A percentile compares a stretch with the other conserved stretches of the same genome.
Conservation (phyloP, 169 alveolate species). For the Cyclospora cayetanensis region DNA sequence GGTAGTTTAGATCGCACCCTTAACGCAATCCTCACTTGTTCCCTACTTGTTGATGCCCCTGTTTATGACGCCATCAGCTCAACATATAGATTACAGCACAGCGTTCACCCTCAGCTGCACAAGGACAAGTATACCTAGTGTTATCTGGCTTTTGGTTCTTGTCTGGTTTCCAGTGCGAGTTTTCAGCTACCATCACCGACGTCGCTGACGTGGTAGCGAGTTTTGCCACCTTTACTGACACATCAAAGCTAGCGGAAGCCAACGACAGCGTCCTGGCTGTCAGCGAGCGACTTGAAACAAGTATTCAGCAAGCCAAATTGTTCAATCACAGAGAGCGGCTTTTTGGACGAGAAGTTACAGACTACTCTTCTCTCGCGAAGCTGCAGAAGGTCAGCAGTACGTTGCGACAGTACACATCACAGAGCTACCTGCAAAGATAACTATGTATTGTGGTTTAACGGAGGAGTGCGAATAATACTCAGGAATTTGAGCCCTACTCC, state of each 20-base stretch:
- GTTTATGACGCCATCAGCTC: neutral
- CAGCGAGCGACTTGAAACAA: conserved; percentile 83
- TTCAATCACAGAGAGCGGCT: conserved; percentile 90
- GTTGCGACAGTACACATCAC: neutral
- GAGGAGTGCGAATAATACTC: conserved; percentile 70
- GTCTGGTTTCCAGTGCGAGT: conserved; percentile 76
- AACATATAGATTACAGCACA: neutral
- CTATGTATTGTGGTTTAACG: neutral
- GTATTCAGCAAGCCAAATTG: conserved; percentile 87
- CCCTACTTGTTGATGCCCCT: neutral
- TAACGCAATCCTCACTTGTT: neutral
- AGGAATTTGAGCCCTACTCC: conserved; percentile 92
- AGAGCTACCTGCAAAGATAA: conserved; percentile 27
- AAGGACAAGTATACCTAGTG: no score
- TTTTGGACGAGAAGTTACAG: conserved; percentile 90
- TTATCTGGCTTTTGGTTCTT: neutral
- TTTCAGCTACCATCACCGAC: conserved; percentile 87
- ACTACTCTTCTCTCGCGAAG: conserved; percentile 83
- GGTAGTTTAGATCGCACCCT: neutral
- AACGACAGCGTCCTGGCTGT: conserved; percentile 84
- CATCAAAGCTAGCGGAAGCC: conserved; percentile 81
- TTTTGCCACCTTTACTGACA: conserved; percentile 85
- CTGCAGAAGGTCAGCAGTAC: conserved; percentile 7
- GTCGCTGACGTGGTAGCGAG: conserved; percentile 85
- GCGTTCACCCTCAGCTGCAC: no score